These are phyloP conservation scores for Boletus bicolor DNA, from an alignment of 768 basidiomycete genomes.

Conservation along the genomic window DNA sequence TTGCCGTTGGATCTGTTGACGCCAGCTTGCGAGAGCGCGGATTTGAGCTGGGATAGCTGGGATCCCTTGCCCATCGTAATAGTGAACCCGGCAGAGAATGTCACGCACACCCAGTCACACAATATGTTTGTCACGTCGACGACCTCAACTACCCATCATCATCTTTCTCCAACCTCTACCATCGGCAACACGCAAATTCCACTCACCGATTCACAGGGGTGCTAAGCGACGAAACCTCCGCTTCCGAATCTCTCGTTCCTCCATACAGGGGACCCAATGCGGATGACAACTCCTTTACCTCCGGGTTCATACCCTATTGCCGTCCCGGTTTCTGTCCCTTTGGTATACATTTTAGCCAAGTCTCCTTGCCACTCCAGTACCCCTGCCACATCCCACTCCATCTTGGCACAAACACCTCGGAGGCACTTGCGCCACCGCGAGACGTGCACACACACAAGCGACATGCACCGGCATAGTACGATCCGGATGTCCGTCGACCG, in stretches of 20 bases:
- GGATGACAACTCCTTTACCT: not conserved
- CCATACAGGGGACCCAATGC: not conserved
- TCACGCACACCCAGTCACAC: constrained; percentile 3
- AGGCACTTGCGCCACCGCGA: not conserved
- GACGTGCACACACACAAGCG: not conserved
- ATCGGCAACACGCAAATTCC: too few species aligned
- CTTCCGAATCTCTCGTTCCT: too few species aligned
- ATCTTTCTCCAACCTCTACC: too few species aligned
- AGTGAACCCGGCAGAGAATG: not conserved
- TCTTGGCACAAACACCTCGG: not conserved
- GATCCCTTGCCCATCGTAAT: constrained; percentile 61
- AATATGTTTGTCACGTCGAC: not conserved
- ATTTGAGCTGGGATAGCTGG: constrained; percentile 87
- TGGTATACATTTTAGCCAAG: not conserved
- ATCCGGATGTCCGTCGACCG: not conserved
- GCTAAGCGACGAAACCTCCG: not conserved
- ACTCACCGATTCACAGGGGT: too few species aligned
- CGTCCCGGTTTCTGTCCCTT: not conserved
- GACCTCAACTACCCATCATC: too few species aligned
- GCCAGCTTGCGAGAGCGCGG: constrained; percentile 77
- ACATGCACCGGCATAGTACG: not conserved
- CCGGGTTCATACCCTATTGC: not conserved
- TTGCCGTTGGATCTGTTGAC: constrained; percentile 60
- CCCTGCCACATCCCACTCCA: not conserved
- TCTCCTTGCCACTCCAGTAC: not conserved